Base-by-base conservation (phyloP, 208 protist genomes). In the Naegleria fowleri region DNA sequence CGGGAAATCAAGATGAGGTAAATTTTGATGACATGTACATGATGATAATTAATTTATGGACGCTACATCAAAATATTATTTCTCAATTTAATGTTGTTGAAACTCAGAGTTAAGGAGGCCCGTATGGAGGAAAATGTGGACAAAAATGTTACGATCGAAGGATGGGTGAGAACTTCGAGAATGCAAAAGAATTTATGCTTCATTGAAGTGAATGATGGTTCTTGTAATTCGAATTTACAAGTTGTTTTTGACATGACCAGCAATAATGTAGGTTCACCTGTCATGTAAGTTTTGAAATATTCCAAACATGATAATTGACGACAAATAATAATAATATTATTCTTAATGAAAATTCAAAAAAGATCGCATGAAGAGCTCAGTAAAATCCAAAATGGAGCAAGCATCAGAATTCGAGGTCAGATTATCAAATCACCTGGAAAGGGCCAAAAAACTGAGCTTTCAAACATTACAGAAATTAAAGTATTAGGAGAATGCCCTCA, bases 401-500 rank as follows among this genome's bases (percentile, higher is more conserved):
- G 79, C 43, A 43, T 85, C 33, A 5, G 15, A 67, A 36, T 79
- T 29, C 25, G 22, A 36, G 87, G 87, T 19, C 11, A 39, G 48
- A 36, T 90, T 11, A 83, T 67, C 48, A 43, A 41, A 51, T 33
- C 22, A 33, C 51, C 55, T 33, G 87, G 38, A 33, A 90, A 51
- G 0, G 19, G 25, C 16, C 48, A 90, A 51, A 16, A 4, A 7
- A 79, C 48, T 83, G 87, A 90, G 22, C 51, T 90, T 7, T 9
- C 11, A 9, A 43, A 43, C n/a, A 22, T 9, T n/a, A 43, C 38
- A 43, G 38, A 85, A 39, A 25, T 85, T 43, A 85, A 16, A 85
- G 39, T 95, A 11, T n/a, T 96, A 1, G 95, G 94, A 51, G n/a
- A 79, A 0, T 92, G 92, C 75, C 58, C 76, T 39, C 43, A 86